Evolutionary conservation across 257 asterid species (phyloP).

Genomic region (Solanum tacnaense): DNA sequence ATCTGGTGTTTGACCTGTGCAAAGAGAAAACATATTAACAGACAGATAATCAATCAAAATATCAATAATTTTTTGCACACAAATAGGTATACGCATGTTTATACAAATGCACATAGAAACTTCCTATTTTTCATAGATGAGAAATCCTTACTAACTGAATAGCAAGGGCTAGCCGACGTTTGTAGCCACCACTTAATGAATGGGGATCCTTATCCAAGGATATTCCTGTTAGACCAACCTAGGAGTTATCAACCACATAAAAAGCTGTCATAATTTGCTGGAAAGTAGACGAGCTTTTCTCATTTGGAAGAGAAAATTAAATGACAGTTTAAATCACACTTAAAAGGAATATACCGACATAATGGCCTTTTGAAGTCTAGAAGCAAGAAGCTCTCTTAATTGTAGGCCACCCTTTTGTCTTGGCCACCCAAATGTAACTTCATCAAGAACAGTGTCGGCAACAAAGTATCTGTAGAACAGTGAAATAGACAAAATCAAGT

Average conservation of each 20-base stretch:
- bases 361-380: constrained; percentile 75
- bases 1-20: constrained; percentile 85
- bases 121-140: constrained; percentile 4
- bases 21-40: constrained; percentile 10
- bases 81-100: background rate
- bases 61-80: background rate
- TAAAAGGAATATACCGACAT: constrained; percentile 41
- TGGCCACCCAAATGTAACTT: constrained; percentile 93
- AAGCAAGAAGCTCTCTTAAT: constrained; percentile 74
- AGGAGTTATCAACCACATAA: constrained; percentile 5
- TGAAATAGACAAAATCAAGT: background rate
- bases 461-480: constrained; percentile 55
- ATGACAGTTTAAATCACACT: background rate
- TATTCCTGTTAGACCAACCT: constrained; percentile 74
- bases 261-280: background rate
- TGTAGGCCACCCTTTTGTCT: constrained; percentile 69
- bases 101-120: background rate
- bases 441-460: constrained; percentile 87
- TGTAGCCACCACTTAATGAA: constrained; percentile 89
- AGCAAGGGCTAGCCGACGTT: constrained; percentile 91
- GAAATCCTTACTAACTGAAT: constrained; percentile 63
- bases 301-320: background rate
- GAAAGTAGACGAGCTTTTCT: background rate
- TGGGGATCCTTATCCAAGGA: constrained; percentile 77
- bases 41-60: constrained; percentile 9